Percentiles rank a stretch among this genome's conserved stretches.
Conservation (phyloP, 768 basidiomycete species). For the Clitopilus hobsonii region DNA sequence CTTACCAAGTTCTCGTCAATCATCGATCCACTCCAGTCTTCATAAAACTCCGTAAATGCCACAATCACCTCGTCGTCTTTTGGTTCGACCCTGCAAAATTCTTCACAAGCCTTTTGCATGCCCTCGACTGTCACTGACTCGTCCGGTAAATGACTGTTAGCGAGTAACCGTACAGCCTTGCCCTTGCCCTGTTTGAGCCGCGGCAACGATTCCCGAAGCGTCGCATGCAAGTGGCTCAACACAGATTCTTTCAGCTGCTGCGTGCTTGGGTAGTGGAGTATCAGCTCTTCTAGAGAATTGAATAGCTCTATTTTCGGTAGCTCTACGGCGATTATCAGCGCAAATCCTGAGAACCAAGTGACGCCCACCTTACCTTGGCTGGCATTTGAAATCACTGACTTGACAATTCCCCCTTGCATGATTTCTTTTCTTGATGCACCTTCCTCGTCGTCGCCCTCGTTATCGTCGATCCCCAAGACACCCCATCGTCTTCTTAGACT, state of each 20-base stretch:
- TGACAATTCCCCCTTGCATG: conserved; percentile 77
- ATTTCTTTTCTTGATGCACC: conserved; percentile 62
- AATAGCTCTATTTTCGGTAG: conserved; percentile 38
- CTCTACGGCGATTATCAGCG: conserved; percentile 23
- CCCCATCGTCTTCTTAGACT: conserved; percentile 75
- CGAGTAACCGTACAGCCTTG: conserved; percentile 30
- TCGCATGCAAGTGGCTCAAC: conserved; percentile 34
- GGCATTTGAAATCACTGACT: conserved; percentile 73
- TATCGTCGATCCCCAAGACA: conserved; percentile 59
- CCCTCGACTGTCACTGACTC: conserved; percentile 33
- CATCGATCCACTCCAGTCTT: conserved; percentile 41
- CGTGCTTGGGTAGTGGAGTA: conserved; percentile 32
- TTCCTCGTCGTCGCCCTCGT: conserved; percentile 25
- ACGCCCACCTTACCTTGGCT: conserved; percentile 58
- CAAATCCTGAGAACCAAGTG: neutral
- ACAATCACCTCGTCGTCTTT: conserved; percentile 20
- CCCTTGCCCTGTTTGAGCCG: conserved; percentile 17
- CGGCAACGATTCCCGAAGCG: conserved; percentile 25
- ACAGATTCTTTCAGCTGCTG: conserved; percentile 27
- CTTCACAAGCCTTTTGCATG: conserved; percentile 33
- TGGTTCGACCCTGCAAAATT: conserved; percentile 23
- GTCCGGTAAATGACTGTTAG: conserved; percentile 25
- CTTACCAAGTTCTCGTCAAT: conserved; percentile 46
- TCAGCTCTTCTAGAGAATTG: conserved; percentile 29
- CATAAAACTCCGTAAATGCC: conserved; percentile 48